Base-by-base conservation (phyloP, 1,139 yeast genomes). In the Suhomyces taliae region DNA sequence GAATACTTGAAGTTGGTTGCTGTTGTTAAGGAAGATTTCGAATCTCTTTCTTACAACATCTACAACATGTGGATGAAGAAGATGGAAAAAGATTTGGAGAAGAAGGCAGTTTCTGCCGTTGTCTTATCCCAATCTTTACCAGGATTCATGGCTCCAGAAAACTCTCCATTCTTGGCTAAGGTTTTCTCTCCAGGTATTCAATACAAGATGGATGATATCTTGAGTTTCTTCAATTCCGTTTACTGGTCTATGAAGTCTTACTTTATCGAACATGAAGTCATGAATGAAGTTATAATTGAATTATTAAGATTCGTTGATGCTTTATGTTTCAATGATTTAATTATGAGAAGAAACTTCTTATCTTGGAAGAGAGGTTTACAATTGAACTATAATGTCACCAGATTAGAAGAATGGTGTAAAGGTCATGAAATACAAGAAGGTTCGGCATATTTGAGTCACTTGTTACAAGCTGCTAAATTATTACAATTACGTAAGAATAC, bases 281-380 rank as follows among this genome's bases (percentile, higher is more conserved):
- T 88, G 74, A 86, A 86, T 57, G 93, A 87, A 60, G 96, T 93
- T 14, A 83, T 93, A 33, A 78, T 86, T 54, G 97, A 91, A 61
- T 74, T 93, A 57, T 76, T 95, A 60, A 83, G 87, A 62, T 87
- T 87, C 64, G 90, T 95, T 49, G 97, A 95, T 67, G 96, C 96
- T 15, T 82, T 85, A 57, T 90, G 98, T 70, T 95, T 95, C 78
- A 95, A 95, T 65, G 99, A 95, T 65, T 76, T 95, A 69, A 83
- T 95, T 47, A 88, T 93, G 96, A 85, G 97, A 73, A 83, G 97
- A 66, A 87, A 87, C 69, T 95, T 91, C 70, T 76, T 93, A 63
- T 87, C 97, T 11, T 95, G 99, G 99, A 93, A 93, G 75, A 85
- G 99, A 64, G 99, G 99, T 46, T 78, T 95, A 56, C 99, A 95